These are phyloP conservation scores for Maudiozyma serrabonitensis DNA, from an alignment of 805 yeast genomes.

Conservation along the genomic window DNA sequence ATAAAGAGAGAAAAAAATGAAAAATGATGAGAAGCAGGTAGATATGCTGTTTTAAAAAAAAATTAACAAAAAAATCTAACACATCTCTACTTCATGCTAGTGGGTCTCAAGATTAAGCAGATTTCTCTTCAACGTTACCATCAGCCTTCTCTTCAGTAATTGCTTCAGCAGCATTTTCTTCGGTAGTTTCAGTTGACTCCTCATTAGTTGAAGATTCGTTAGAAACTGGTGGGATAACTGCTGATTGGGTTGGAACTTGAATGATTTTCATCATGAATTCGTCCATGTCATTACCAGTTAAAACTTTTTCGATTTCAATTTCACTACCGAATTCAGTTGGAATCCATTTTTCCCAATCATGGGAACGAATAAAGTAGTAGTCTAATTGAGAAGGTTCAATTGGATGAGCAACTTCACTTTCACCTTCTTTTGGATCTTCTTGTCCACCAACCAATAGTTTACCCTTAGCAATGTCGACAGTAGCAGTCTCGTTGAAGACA, in stretches of 20 bases:
- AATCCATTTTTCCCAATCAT: conserved; percentile 19
- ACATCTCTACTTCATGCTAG: neutral
- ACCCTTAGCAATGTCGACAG: conserved; percentile 23
- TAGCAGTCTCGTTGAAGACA: conserved; percentile 22
- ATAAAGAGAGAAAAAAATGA: neutral
- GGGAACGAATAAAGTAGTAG: conserved; percentile 24
- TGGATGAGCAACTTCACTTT: conserved; percentile 1
- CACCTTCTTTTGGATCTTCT: conserved; percentile 5
- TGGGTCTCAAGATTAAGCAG: conserved; percentile 2
- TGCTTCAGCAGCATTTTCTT: neutral
- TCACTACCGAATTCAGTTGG: conserved; percentile 14
- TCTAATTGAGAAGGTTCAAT: conserved; percentile 8
- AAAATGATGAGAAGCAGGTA: neutral
- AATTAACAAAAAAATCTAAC: neutral
- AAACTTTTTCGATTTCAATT: conserved; percentile 12
- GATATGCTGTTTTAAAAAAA: neutral
- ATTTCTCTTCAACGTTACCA: conserved; percentile 14
- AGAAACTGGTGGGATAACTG: too few species aligned
- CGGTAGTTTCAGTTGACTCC: neutral
- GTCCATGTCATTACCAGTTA: conserved; percentile 19
- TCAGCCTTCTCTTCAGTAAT: conserved; percentile 8
- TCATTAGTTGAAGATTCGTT: neutral
- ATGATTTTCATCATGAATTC: conserved; percentile 13
- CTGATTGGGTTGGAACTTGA: conserved; percentile 1
- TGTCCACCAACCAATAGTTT: conserved; percentile 4